A percentile compares a stretch with the other conserved stretches of the same genome.
Conservation (phyloP, 345 rosid species). For the Citrus sp. region DNA sequence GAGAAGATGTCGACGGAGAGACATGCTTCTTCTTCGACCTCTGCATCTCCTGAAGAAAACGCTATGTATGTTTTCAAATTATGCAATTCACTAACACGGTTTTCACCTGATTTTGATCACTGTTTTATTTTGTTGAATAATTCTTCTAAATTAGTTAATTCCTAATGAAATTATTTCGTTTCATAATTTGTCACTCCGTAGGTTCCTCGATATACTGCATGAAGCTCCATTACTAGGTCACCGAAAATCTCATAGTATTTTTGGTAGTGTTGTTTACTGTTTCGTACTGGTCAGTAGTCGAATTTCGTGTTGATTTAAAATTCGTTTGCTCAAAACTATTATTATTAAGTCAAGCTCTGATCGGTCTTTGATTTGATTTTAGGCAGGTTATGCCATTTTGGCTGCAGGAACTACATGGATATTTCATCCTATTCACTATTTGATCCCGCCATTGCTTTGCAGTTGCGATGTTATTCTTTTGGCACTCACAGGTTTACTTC, state of each 20-base stretch:
- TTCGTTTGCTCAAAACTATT: background rate
- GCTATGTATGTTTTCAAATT: slow-evolving; percentile 41
- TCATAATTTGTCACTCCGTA: slow-evolving; percentile 21
- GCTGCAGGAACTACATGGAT: slow-evolving; percentile 76
- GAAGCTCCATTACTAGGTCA: slow-evolving; percentile 95
- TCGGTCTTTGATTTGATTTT: slow-evolving; percentile 16
- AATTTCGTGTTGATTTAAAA: background rate
- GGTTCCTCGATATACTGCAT: slow-evolving; percentile 88
- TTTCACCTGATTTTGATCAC: background rate
- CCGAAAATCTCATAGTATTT: slow-evolving; percentile 71
- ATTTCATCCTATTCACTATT: slow-evolving; percentile 35
- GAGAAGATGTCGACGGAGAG: slow-evolving; percentile 52
- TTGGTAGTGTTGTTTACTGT: slow-evolving; percentile 70
- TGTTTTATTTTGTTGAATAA: background rate
- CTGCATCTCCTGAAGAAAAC: slow-evolving; percentile 51
- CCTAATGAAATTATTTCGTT: background rate
- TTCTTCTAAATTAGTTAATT: background rate
- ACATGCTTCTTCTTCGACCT: slow-evolving; percentile 38
- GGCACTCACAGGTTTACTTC: slow-evolving; percentile 57
- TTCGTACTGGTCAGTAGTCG: slow-evolving; percentile 66
- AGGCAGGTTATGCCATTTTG: slow-evolving; percentile 77
- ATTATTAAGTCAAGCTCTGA: background rate
- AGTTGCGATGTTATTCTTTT: slow-evolving; percentile 68
- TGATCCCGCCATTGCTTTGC: slow-evolving; percentile 65
- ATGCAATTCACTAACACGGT: background rate